phyloP scores from a whole-genome alignment of 805 yeast species.

The Spathaspora arborariae region DNA sequence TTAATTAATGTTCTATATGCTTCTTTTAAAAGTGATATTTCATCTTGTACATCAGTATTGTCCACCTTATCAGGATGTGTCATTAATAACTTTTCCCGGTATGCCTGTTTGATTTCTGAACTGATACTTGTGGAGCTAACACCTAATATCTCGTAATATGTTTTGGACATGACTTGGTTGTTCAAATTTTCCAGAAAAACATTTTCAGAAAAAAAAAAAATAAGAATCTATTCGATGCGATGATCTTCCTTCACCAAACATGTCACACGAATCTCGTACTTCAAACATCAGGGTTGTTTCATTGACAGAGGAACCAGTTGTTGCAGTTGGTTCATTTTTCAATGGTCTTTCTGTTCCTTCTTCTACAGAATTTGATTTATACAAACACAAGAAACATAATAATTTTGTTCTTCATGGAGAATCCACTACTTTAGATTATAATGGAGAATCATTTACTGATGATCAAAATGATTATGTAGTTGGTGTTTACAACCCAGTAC shows the following conservation, averaged over 20 bases:
- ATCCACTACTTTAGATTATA: constrained; percentile 65
- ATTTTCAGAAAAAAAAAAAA: neutral
- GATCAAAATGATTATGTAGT: constrained; percentile 55
- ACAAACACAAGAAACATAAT: constrained; percentile 42
- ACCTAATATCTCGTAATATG: constrained; percentile 58
- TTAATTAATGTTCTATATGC: constrained; percentile 63
- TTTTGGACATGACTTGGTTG: constrained; percentile 3
- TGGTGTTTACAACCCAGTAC: constrained; percentile 73
- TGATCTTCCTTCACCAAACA: constrained; percentile 1
- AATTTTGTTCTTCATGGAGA: constrained; percentile 71
- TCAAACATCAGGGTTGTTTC: constrained; percentile 39
- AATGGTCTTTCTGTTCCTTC: constrained; percentile 67
- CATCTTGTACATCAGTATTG: constrained; percentile 7
- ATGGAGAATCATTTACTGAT: constrained; percentile 44
- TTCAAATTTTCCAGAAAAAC: neutral
- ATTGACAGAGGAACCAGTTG: constrained; percentile 41
- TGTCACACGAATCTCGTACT: constrained; percentile 11
- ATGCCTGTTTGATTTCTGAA: constrained; percentile 56
- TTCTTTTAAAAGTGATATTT: constrained; percentile 41
- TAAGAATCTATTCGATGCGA: neutral
- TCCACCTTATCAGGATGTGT: constrained; percentile 76
- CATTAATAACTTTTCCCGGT: constrained; percentile 52
- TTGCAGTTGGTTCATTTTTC: constrained; percentile 65
- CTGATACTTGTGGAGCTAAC: constrained; percentile 35
- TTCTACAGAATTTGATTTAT: constrained; percentile 59